Base-by-base conservation (phyloP, 2,329 filamentous ascomycete species). In the Talaromyces sp. region DNA sequence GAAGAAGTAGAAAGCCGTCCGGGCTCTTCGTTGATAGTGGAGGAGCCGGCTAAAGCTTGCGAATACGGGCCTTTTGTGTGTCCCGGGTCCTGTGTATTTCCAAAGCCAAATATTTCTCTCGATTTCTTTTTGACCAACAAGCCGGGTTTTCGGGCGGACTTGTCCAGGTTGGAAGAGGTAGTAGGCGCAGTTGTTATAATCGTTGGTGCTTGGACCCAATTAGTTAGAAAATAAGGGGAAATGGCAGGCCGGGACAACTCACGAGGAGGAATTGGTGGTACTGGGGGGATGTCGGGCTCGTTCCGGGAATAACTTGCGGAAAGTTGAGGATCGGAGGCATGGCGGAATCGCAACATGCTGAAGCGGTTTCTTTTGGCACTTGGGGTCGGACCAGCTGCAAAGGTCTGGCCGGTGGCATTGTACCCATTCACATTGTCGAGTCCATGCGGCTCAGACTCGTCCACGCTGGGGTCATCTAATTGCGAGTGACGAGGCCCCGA, bases 101-200 rank as follows among this genome's bases (percentile, higher is more conserved):
- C 63, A 50, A 61, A 65, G 0, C 64, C 57, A 18, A 73, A 62
- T 51, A 69, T 69, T 59, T 75, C 75, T 67, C 69, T 68, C 18
- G 70, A 72, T 3, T 70, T 63, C 58, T 71, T 77, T 60, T 72
- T 73, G 12, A 69, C 67, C 30, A 71, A 72, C 36, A 73, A 67
- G 56, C 80, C 83, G 53, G 78, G 70, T 61, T 75, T 76, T 55
- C 75, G 78, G 5, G 63, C 81, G 73, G 57, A 73, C 68, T 73
- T 74, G 40, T 81, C 80, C 23, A 86, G 72, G 57, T 89, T 85
- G 67, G 79, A 77, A 67, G 79, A 77, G 56, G 87, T 84, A 8
- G 92, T 95, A 9, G 95, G 93, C 16, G 93, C 91, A 10, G 94
- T 98, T 56, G 90, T 96, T 74, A 98, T 95, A 72, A 98, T 98